These are phyloP conservation scores for Ceriops zippeliana DNA, from an alignment of 345 rosid species.

Conservation along the genomic window DNA sequence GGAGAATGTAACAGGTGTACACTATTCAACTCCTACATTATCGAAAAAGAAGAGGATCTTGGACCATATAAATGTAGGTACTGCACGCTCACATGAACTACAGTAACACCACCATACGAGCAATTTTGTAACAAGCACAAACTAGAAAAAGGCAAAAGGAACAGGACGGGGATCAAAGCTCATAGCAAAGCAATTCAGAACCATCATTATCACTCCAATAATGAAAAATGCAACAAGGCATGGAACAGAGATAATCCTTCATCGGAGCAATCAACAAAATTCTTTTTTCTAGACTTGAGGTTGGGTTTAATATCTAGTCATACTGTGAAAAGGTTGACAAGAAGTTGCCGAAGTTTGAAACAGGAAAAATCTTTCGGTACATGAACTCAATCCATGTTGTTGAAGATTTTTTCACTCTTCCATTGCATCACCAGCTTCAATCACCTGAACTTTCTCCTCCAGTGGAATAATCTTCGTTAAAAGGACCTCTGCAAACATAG, in stretches of 20 bases:
- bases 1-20: no score
- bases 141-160: no score
- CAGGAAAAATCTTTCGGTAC: not conserved
- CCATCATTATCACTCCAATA: not conserved
- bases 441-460: slow-evolving; percentile 48
- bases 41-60: no score
- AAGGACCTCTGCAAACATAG: slow-evolving; percentile 59
- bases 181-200: not conserved
- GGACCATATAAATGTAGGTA: no score
- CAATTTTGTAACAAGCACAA: no score
- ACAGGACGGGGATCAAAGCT: not conserved
- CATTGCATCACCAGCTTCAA: slow-evolving; percentile 70
- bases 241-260: not conserved
- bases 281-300: not conserved
- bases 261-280: not conserved
- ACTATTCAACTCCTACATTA: no score
- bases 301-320: not conserved
- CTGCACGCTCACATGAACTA: no score
- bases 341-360: not conserved
- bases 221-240: not conserved
- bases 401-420: slow-evolving; percentile 44
- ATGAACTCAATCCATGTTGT: not conserved
- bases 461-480: slow-evolving; percentile 58
- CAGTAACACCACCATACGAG: no score
- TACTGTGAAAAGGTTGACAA: not conserved